A percentile compares a stretch with the other conserved stretches of the same genome.
These are phyloP conservation scores for Aspergillus spinulosporus DNA, from an alignment of 2,329 filamentous ascomycete genomes.

Conservation along the genomic window DNA sequence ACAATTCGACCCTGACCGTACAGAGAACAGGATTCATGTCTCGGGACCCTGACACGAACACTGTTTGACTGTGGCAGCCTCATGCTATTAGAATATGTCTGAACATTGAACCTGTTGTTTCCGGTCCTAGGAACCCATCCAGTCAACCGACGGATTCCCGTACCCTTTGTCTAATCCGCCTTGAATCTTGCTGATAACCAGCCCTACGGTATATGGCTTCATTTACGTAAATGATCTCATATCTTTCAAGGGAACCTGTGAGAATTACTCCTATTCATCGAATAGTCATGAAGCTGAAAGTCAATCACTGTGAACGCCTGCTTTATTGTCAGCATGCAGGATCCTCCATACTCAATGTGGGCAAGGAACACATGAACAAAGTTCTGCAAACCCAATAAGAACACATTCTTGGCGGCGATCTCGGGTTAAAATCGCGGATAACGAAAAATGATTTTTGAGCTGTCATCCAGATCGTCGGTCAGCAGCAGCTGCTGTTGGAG, in stretches of 20 bases:
- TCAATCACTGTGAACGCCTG: not conserved
- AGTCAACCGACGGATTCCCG: not conserved
- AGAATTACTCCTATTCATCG: not conserved
- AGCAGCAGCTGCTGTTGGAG: not conserved
- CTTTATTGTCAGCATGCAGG: not conserved
- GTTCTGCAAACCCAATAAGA: not conserved
- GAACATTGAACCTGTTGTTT: not conserved
- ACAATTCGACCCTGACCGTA: not conserved
- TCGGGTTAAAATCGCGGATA: not conserved
- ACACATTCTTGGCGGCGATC: not conserved
- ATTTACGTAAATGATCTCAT: conserved; percentile 17
- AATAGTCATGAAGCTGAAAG: not conserved
- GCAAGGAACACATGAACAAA: not conserved
- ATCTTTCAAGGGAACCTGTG: not conserved
- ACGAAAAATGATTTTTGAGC: conserved; percentile 5
- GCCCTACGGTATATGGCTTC: not conserved
- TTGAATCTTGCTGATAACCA: conserved; percentile 1
- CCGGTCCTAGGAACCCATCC: not conserved
- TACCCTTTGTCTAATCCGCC: not conserved
- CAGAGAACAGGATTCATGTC: too few relatives aligned
- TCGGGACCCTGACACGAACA: too few relatives aligned
- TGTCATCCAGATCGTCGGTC: not conserved
- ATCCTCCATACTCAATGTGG: not conserved
- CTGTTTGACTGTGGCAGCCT: too few relatives aligned
- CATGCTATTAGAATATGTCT: too few relatives aligned